Percentiles rank a stretch among this genome's conserved stretches.
phyloP scores from a whole-genome alignment of 1,284 basidiomycete species.

The Naganishia cerealis region DNA sequence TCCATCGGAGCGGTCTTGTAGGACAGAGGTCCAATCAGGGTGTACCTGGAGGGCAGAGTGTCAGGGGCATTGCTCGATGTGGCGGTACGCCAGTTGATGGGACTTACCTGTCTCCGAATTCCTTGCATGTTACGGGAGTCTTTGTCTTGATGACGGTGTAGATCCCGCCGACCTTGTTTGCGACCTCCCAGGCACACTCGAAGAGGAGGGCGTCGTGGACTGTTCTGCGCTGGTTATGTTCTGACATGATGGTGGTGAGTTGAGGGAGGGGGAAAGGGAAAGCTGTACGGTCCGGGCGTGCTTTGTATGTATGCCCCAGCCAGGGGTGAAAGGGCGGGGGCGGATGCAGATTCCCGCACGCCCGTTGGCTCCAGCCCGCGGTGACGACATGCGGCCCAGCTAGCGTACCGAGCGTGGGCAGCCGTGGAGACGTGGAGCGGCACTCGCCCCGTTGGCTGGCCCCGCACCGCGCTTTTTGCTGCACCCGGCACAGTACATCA shows the following conservation, averaged over 20 bases:
- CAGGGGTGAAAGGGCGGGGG: too few relatives aligned
- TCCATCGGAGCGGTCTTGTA: slow-evolving; percentile 99
- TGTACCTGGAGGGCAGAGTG: slow-evolving; percentile 62
- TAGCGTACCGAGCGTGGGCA: slow-evolving; percentile 1
- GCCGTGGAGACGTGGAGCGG: not conserved
- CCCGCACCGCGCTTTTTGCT: slow-evolving; percentile 2
- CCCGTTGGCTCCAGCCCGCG: not conserved
- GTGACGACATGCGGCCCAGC: not conserved
- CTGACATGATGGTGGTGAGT: slow-evolving; percentile 5
- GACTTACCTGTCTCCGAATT: slow-evolving; percentile 62
- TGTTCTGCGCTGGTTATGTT: slow-evolving; percentile 57
- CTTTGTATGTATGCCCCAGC: too few relatives aligned
- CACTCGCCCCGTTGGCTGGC: not conserved
- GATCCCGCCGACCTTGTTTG: slow-evolving; percentile 96
- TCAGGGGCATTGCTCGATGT: slow-evolving; percentile 39
- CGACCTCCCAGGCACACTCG: slow-evolving; percentile 91
- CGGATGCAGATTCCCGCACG: not conserved
- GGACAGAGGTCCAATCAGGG: slow-evolving; percentile 86
- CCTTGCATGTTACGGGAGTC: slow-evolving; percentile 91
- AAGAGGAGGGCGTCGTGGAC: slow-evolving; percentile 77
- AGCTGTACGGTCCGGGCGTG: not conserved
- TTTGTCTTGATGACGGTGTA: slow-evolving; percentile 99
- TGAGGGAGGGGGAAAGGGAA: not conserved
- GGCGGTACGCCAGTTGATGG: too few relatives aligned
- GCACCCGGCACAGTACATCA: not conserved